phyloP scores from a whole-genome alignment of 2,329 filamentous ascomycete species.

The Apiospora phragmitis region DNA sequence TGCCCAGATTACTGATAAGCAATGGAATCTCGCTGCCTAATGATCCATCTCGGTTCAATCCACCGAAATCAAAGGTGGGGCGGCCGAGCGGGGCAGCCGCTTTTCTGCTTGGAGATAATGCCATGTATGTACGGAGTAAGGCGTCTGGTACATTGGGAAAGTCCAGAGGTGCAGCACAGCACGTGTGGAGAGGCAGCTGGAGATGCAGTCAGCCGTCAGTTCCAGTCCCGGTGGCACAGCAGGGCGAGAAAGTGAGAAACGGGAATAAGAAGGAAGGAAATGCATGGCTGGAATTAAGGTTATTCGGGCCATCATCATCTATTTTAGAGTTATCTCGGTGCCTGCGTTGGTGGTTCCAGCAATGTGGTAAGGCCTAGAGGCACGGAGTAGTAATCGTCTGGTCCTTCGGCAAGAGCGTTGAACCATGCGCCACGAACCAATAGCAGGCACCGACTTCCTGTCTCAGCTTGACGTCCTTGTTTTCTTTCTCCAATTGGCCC shows the following conservation, averaged over 20 bases:
- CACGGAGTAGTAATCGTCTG: neutral
- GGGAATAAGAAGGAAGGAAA: neutral
- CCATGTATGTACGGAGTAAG: too few relatives aligned
- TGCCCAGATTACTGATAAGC: neutral
- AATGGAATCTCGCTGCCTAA: neutral
- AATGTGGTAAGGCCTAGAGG: neutral
- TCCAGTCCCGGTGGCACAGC: neutral
- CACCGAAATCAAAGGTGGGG: neutral
- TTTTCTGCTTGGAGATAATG: neutral
- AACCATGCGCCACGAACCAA: neutral
- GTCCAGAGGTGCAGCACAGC: neutral
- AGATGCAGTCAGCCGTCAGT: neutral
- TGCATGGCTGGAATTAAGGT: neutral
- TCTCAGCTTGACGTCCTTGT: neutral
- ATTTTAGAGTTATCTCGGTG: constrained; percentile 1
- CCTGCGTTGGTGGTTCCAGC: neutral
- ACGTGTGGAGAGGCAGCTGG: neutral
- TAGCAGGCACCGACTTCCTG: neutral
- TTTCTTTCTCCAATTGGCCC: neutral
- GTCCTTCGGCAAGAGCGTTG: neutral
- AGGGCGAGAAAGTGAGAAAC: neutral
- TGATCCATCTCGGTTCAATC: neutral
- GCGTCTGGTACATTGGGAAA: too few relatives aligned
- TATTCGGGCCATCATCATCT: neutral
- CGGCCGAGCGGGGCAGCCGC: neutral